Conservation (phyloP, 176 grass and related monocot genomes). For the Triticum urartu region DNA sequence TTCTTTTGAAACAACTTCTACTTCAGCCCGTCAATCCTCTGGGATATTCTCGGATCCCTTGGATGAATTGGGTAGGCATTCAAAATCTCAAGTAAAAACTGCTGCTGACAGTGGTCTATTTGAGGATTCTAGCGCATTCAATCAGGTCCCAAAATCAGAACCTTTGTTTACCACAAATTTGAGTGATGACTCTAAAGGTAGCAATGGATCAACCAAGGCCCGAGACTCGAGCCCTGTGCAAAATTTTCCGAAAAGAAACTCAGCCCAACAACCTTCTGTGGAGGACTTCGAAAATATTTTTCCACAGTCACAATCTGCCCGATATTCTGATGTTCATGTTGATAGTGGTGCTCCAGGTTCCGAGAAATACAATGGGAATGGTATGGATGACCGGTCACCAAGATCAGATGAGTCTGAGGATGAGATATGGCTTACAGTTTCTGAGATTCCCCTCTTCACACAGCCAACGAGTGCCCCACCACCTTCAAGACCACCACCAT, state of each 20-base stretch:
- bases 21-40: slow-evolving; percentile 50
- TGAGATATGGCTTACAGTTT: slow-evolving; percentile 93
- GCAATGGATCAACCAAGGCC: slow-evolving; percentile 36
- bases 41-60: slow-evolving; percentile 60
- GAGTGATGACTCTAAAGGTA: slow-evolving; percentile 36
- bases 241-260: slow-evolving; percentile 49
- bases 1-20: slow-evolving; percentile 72
- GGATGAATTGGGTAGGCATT: slow-evolving; percentile 45
- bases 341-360: slow-evolving; percentile 39
- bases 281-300: slow-evolving; percentile 72
- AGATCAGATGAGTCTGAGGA: slow-evolving; percentile 65
- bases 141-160: slow-evolving; percentile 47
- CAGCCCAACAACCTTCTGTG: slow-evolving; percentile 46
- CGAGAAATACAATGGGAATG: slow-evolving; percentile 47
- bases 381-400: slow-evolving; percentile 58
- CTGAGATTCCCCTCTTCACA: slow-evolving; percentile 96
- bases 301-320: slow-evolving; percentile 43
- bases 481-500: slow-evolving; percentile 81
- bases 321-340: slow-evolving; percentile 56
- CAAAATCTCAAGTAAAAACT: slow-evolving; percentile 46
- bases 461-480: slow-evolving; percentile 86
- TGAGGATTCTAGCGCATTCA: slow-evolving; percentile 55
- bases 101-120: slow-evolving; percentile 40
- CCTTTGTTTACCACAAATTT: slow-evolving; percentile 52
- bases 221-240: slow-evolving; percentile 44